Evolutionary conservation across 1,139 yeast species (phyloP).

Genomic region (Blastobotrys ciferrii): DNA sequence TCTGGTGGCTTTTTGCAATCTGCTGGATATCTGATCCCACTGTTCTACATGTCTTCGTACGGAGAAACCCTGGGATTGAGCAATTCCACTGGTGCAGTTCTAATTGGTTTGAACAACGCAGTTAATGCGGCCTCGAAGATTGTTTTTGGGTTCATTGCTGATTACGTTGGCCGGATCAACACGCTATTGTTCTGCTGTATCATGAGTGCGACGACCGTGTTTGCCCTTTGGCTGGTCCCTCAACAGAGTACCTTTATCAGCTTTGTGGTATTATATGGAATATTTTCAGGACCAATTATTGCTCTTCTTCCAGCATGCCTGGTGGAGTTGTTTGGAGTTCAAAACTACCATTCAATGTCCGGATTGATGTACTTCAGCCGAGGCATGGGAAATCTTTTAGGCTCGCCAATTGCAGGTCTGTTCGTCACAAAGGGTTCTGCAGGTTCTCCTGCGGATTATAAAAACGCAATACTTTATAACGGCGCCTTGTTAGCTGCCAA

Average conservation of each 20-base stretch:
- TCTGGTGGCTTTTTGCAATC: slow-evolving; percentile 41
- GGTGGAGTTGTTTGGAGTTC: slow-evolving; percentile 42
- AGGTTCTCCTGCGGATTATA: slow-evolving; percentile 17
- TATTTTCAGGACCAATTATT: slow-evolving; percentile 41
- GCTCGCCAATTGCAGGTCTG: slow-evolving; percentile 30
- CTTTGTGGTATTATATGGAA: slow-evolving; percentile 38
- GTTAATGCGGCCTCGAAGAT: slow-evolving; percentile 44
- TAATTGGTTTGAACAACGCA: slow-evolving; percentile 45
- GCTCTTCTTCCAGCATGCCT: slow-evolving; percentile 43
- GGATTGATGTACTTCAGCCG: slow-evolving; percentile 26
- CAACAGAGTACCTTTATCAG: slow-evolving; percentile 37
- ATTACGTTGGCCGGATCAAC: slow-evolving; percentile 41
- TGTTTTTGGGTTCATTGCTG: slow-evolving; percentile 42
- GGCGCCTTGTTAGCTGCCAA: slow-evolving; percentile 21
- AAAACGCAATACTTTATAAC: slow-evolving; percentile 24
- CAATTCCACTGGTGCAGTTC: slow-evolving; percentile 41
- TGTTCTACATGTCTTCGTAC: slow-evolving; percentile 45
- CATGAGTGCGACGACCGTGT: slow-evolving; percentile 37
- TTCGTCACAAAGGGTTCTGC: slow-evolving; percentile 17
- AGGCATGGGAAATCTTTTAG: slow-evolving; percentile 27
- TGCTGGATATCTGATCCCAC: slow-evolving; percentile 45
- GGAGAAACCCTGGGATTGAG: slow-evolving; percentile 41
- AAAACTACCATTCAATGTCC: slow-evolving; percentile 24
- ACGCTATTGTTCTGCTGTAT: slow-evolving; percentile 41
- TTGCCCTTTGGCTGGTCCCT: slow-evolving; percentile 40